These are phyloP conservation scores for Macrocystidia cucumis DNA, from an alignment of 1,284 basidiomycete genomes.

Conservation along the genomic window DNA sequence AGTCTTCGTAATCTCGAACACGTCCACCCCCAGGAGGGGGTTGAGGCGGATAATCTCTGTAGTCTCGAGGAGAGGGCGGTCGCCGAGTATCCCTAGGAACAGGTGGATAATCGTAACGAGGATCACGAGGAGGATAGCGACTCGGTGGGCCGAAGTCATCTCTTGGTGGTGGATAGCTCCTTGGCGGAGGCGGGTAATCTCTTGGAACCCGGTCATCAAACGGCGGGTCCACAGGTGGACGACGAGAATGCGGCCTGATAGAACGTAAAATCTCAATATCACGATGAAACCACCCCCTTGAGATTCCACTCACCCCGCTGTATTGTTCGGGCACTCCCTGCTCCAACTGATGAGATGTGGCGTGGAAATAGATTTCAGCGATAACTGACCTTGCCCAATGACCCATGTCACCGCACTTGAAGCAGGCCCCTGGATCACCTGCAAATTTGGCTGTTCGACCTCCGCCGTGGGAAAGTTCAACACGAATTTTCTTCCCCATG, in stretches of 20 bases:
- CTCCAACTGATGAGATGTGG: background rate
- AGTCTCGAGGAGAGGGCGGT: conserved; percentile 57
- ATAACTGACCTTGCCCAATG: conserved; percentile 75
- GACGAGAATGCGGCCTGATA: conserved; percentile 17
- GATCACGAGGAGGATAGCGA: conserved; percentile 35
- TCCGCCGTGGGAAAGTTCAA: conserved; percentile 76
- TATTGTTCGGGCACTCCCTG: conserved; percentile 69
- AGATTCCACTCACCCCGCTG: conserved; percentile 27
- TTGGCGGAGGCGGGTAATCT: conserved; percentile 35
- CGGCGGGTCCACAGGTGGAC: conserved; percentile 35
- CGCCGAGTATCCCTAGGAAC: conserved; percentile 51
- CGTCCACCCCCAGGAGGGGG: conserved; percentile 30
- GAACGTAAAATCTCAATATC: conserved; percentile 1
- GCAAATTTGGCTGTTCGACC: conserved; percentile 70
- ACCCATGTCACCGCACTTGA: conserved; percentile 74
- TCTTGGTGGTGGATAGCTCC: conserved; percentile 34
- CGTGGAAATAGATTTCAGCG: conserved; percentile 1
- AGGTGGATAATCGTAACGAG: conserved; percentile 50
- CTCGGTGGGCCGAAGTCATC: conserved; percentile 43
- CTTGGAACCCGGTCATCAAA: conserved; percentile 51
- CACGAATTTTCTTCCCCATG: conserved; percentile 84
- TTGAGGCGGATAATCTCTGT: conserved; percentile 49
- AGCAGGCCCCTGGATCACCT: conserved; percentile 77
- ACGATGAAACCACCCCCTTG: background rate
- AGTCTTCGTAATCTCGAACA: conserved; percentile 62